Evolutionary conservation across 768 basidiomycete genomes (phyloP).

Genomic region (Calocera cornea): DNA sequence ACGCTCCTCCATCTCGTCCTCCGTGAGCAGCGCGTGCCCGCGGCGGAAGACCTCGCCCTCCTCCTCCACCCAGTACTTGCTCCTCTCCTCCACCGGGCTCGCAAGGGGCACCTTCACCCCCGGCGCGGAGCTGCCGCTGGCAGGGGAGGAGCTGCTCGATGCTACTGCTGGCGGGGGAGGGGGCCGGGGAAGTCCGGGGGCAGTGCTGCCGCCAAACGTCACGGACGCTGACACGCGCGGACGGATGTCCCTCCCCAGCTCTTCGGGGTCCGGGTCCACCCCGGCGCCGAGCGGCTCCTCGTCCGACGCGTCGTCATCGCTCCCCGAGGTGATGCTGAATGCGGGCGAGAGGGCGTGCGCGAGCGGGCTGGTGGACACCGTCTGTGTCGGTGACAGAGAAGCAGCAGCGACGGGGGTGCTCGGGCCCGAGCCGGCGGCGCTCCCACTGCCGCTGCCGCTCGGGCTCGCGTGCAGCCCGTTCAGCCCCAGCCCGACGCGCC

Average conservation of each 20-base stretch:
- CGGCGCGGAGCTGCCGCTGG: neutral
- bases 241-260: slow-evolving; percentile 49
- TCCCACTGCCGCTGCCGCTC: neutral
- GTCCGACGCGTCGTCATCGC: slow-evolving; percentile 4
- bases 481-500: neutral
- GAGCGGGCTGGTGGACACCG: neutral
- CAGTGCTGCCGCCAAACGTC: neutral
- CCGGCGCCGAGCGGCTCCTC: slow-evolving; percentile 10
- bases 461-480: neutral
- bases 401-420: neutral
- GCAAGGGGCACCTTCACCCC: neutral
- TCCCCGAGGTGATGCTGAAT: slow-evolving; percentile 7
- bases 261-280: slow-evolving; percentile 53
- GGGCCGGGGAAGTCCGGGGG: neutral
- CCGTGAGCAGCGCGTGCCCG: slow-evolving; percentile 62
- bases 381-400: neutral
- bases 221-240: neutral
- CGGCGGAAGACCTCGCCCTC: slow-evolving; percentile 96
- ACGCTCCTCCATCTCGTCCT: slow-evolving; percentile 69
- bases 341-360: neutral
- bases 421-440: neutral
- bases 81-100: slow-evolving; percentile 17
- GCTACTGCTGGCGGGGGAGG: neutral
- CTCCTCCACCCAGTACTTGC: slow-evolving; percentile 70
- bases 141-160: neutral